phyloP scores from a whole-genome alignment of 768 basidiomycete genomes.

The Asterophora lycoperdoides region DNA sequence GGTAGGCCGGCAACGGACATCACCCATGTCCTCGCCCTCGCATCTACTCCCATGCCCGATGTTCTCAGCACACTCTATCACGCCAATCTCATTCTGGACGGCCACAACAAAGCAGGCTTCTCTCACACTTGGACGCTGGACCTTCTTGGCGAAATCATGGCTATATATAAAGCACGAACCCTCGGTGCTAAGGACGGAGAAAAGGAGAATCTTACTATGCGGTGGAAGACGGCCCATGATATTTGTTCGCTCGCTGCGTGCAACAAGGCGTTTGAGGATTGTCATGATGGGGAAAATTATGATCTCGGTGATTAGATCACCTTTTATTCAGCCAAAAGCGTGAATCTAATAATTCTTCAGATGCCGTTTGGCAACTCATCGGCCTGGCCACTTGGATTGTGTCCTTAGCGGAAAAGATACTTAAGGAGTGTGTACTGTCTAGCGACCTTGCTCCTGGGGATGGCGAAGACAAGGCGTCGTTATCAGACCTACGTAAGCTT shows the following conservation, averaged over 20 bases:
- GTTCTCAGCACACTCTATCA: constrained; percentile 45
- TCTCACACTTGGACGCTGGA: constrained; percentile 38
- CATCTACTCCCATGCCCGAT: constrained; percentile 36
- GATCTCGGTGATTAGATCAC: constrained; percentile 47
- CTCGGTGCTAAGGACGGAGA: constrained; percentile 16
- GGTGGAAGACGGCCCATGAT: constrained; percentile 64
- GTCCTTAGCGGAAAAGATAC: constrained; percentile 53
- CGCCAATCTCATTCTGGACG: constrained; percentile 43
- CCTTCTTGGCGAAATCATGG: constrained; percentile 41
- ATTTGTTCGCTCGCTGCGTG: constrained; percentile 60
- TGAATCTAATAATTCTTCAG: constrained; percentile 31
- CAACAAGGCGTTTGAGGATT: constrained; percentile 62
- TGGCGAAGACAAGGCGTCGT: neutral
- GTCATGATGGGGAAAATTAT: constrained; percentile 54
- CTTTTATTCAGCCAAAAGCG: neutral
- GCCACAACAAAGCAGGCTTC: constrained; percentile 34
- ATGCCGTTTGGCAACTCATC: constrained; percentile 70
- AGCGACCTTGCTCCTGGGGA: constrained; percentile 15
- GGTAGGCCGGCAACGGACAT: constrained; percentile 57
- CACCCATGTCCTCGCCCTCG: constrained; percentile 47
- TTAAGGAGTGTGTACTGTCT: constrained; percentile 50
- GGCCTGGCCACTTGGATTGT: constrained; percentile 60
- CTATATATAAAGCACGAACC: constrained; percentile 40
- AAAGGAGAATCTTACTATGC: constrained; percentile 33
- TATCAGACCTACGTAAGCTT: constrained; percentile 2